Conservation (phyloP, 352 stramenopile genomes). For the Globisporangium cylindrosporum region DNA sequence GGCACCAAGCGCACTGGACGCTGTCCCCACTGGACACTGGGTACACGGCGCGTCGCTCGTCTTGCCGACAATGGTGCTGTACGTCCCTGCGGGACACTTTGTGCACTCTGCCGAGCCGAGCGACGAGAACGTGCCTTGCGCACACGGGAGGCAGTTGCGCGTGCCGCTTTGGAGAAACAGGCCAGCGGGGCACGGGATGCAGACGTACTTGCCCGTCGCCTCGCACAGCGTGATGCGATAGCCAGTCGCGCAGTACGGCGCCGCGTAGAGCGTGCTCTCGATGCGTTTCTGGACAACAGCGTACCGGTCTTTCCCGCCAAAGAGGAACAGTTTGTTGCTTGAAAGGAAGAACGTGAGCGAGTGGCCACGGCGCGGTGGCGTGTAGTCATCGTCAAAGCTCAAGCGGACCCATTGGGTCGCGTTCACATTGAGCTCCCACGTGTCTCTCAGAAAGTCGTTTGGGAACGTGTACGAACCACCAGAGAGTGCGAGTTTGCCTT, state of each 20-base stretch:
- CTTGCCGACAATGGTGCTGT: conserved; percentile 41
- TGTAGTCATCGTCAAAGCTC: conserved; percentile 44
- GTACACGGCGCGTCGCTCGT: conserved; percentile 33
- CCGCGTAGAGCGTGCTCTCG: conserved; percentile 45
- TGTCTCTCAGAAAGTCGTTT: conserved; percentile 66
- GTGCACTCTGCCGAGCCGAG: conserved; percentile 41
- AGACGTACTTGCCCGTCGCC: conserved; percentile 51
- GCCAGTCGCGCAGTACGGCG: conserved; percentile 43
- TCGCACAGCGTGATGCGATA: conserved; percentile 58
- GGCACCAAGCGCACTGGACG: conserved; percentile 37
- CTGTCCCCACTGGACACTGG: conserved; percentile 47
- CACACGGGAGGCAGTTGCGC: conserved; percentile 45
- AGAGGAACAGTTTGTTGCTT: conserved; percentile 40
- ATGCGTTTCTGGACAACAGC: conserved; percentile 49
- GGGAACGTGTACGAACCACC: conserved; percentile 76
- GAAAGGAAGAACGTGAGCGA: conserved; percentile 42
- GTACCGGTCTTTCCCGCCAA: conserved; percentile 65
- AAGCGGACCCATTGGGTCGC: conserved; percentile 63
- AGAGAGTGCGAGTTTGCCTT: conserved; percentile 53
- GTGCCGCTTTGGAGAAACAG: conserved; percentile 56
- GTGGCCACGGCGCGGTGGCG: conserved; percentile 49
- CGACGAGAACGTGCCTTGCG: conserved; percentile 41
- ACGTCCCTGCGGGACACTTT: conserved; percentile 47
- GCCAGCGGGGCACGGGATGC: conserved; percentile 54
- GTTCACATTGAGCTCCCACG: conserved; percentile 72